These are phyloP conservation scores for Daldinia sp. DNA, from an alignment of 2,329 filamentous ascomycete species.

Conservation along the genomic window DNA sequence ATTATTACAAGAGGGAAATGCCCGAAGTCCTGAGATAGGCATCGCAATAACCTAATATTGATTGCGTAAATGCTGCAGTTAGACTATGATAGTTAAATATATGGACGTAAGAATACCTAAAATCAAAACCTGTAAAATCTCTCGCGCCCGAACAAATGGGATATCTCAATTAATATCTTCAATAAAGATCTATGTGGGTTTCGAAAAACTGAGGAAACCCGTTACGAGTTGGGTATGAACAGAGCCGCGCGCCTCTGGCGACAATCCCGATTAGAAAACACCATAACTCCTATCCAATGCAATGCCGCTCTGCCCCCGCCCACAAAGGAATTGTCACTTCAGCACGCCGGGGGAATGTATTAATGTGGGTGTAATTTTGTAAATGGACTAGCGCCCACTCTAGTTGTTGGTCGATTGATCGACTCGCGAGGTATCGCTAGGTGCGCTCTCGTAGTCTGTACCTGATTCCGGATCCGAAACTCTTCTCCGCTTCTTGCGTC, in stretches of 20 bases:
- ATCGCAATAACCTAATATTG: neutral
- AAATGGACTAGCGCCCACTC: neutral
- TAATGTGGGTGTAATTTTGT: slow-evolving; percentile 8
- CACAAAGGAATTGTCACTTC: slow-evolving; percentile 19
- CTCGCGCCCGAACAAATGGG: slow-evolving; percentile 21
- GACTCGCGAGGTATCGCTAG: slow-evolving; percentile 23
- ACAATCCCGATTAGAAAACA: slow-evolving; percentile 35
- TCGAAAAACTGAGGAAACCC: slow-evolving; percentile 8
- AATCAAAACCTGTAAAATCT: neutral
- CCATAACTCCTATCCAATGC: slow-evolving; percentile 52
- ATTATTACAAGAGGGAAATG: neutral
- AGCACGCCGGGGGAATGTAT: slow-evolving; percentile 9
- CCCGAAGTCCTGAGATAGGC: neutral
- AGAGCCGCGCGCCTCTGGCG: slow-evolving; percentile 18
- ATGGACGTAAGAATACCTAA: neutral
- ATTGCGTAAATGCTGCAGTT: neutral
- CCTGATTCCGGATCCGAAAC: slow-evolving; percentile 48
- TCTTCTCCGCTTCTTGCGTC: slow-evolving; percentile 49
- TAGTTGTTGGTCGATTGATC: slow-evolving; percentile 26
- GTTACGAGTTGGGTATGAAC: slow-evolving; percentile 32
- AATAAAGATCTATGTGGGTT: slow-evolving; percentile 35
- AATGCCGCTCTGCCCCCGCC: slow-evolving; percentile 31
- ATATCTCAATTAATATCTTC: slow-evolving; percentile 43
- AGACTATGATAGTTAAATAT: slow-evolving; percentile 6
- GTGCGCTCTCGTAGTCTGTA: slow-evolving; percentile 33